A percentile compares a stretch with the other conserved stretches of the same genome.
Evolutionary conservation across 257 asterid species (phyloP).

Genomic region (Gynochthodes officinalis): DNA sequence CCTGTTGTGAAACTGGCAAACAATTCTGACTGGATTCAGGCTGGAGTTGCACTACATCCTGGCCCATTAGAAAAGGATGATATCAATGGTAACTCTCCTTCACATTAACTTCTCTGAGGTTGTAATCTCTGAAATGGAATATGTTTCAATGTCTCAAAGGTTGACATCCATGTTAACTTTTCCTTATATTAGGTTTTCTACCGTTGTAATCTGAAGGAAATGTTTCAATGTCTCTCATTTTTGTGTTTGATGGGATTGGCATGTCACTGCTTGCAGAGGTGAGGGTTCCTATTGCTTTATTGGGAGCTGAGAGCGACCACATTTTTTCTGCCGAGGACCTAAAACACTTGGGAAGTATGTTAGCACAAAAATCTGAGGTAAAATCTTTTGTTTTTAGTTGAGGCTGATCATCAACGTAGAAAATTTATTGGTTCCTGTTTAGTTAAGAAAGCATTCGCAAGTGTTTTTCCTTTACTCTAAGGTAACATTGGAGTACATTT

Average conservation of each 20-base stretch:
- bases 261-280: conserved; percentile 46
- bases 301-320: conserved; percentile 59
- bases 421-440: background rate
- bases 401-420: too few relatives aligned
- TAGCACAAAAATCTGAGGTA: conserved; percentile 31
- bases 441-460: background rate
- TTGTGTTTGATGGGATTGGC: background rate
- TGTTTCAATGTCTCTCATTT: background rate
- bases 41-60: conserved; percentile 67
- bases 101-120: background rate
- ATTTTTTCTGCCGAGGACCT: conserved; percentile 41
- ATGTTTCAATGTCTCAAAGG: background rate
- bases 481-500: too few relatives aligned
- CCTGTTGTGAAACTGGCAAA: conserved; percentile 45
- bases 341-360: conserved; percentile 31
- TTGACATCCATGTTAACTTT: too few relatives aligned
- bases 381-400: background rate
- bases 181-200: too few relatives aligned
- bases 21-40: conserved; percentile 41
- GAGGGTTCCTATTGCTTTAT: conserved; percentile 48
- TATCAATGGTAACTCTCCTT: conserved; percentile 40
- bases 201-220: too few relatives aligned
- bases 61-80: conserved; percentile 52
- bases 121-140: background rate
- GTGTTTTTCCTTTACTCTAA: too few relatives aligned